Evolutionary conservation across 2,329 filamentous ascomycete species (phyloP), one percentile per base, ranked within the genome.

Genomic region (Pezicula radicicola): DNA sequence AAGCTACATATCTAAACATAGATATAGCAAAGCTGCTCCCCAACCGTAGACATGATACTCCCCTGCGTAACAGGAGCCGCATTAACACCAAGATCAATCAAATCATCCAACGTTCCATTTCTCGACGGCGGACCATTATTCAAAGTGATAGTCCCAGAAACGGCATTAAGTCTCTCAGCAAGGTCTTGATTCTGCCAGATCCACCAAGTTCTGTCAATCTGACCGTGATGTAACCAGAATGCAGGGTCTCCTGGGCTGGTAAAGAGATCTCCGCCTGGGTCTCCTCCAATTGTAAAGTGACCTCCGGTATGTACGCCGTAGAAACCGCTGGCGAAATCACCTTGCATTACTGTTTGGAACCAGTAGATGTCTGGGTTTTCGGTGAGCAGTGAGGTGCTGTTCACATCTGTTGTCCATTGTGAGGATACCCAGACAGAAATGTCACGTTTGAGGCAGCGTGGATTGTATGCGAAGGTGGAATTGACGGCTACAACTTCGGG

Each of bases 181-280:
- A 63, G 69, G 56, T 76, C 69, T 16, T 74, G 68, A 50, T 73
- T 75, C 63, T 77, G 74, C 74, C 75, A 77, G 56, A 77, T 72
- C 61, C 72, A 76, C 62, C 74, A 76, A 42, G 74, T 65, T 8
- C 75, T 66, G 53, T 78, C 75, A 48, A 78, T 70, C 56, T 74
- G 68, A 0, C 65, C 72, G 51, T 77, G 75, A 54, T 78, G 74
- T 8, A 75, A 58, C 53, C 68, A 76, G 61, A 77, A 77, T 2
- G 62, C 71, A 2, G 75, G 75, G 51, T 77, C 75, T 4, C 71
- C 66, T 0, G 75, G 69, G 10, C 72, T 72, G 42, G 72, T 68
- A 54, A 70, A 70, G 54, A 73, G 66, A 54, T 77, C 75, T 42
- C 70, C 66, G 19, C 74, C 74, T 15, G 75, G 75, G 57, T 77